These are phyloP conservation scores for Setaria viridis DNA, from an alignment of 202 grass and related monocot genomes.

Conservation along the genomic window DNA sequence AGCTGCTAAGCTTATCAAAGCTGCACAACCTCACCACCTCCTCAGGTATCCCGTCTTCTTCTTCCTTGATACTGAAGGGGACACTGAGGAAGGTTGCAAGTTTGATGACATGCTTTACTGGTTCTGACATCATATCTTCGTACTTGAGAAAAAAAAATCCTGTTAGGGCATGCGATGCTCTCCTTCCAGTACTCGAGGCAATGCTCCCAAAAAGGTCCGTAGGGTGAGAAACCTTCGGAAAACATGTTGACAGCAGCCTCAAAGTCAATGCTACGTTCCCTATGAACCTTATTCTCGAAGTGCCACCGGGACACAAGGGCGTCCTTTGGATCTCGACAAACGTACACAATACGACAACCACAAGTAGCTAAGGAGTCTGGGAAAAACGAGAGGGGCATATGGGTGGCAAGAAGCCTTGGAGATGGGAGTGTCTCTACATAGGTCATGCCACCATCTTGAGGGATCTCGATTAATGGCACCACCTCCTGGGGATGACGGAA, in stretches of 20 bases:
- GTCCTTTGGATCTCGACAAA: neutral
- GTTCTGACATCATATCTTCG: neutral
- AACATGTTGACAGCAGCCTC: neutral
- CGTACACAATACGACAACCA: too few species aligned
- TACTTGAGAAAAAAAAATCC: neutral
- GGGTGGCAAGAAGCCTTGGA: neutral
- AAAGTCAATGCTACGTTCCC: neutral
- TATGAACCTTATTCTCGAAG: neutral
- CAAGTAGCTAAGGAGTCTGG: neutral
- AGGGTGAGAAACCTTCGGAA: neutral
- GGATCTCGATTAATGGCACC: neutral
- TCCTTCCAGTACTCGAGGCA: neutral
- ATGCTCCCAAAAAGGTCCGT: neutral
- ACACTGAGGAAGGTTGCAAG: neutral
- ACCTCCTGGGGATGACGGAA: neutral
- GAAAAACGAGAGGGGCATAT: neutral
- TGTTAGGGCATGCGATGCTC: neutral
- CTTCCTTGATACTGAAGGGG: neutral
- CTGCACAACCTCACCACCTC: neutral
- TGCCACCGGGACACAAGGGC: constrained; percentile 1
- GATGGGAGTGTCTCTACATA: neutral
- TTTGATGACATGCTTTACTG: neutral
- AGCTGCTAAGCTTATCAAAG: neutral
- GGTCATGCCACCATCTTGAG: neutral
- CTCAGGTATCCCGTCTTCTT: neutral